Percentiles rank a stretch among this genome's conserved stretches.
These are phyloP conservation scores for Curvularia eragrostidis DNA, from an alignment of 2,329 filamentous ascomycete species.

Conservation along the genomic window DNA sequence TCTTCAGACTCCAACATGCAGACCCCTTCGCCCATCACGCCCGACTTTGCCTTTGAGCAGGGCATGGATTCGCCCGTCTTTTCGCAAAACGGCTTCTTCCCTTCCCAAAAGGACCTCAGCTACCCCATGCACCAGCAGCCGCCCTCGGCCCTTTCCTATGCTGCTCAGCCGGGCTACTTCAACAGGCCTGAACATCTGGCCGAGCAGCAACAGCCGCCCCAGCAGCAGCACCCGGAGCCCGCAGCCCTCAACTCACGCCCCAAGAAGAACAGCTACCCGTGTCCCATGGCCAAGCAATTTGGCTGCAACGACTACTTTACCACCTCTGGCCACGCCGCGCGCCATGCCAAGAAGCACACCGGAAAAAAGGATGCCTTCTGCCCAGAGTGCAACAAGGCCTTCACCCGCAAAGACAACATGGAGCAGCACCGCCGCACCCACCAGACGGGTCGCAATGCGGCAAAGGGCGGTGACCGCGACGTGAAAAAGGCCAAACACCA, in stretches of 20 bases:
- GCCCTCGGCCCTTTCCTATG: conserved; percentile 31
- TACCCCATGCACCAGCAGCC: conserved; percentile 34
- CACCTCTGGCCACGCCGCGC: conserved; percentile 83
- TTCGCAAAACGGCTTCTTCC: conserved; percentile 38
- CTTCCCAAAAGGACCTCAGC: conserved; percentile 33
- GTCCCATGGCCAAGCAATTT: conserved; percentile 73
- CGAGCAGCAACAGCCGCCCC: conserved; percentile 7
- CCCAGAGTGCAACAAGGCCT: conserved; percentile 76
- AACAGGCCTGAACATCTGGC: conserved; percentile 17
- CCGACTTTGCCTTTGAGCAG: conserved; percentile 48
- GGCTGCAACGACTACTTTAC: conserved; percentile 82
- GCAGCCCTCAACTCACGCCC: conserved; percentile 50
- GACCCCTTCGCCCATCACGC: conserved; percentile 57
- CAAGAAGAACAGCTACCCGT: conserved; percentile 74
- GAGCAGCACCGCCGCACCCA: conserved; percentile 83
- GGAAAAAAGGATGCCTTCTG: conserved; percentile 78
- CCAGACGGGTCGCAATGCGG: conserved; percentile 58
- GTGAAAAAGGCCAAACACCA: conserved; percentile 48
- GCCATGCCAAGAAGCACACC: conserved; percentile 84
- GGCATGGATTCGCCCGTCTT: conserved; percentile 39
- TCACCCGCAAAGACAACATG: conserved; percentile 86
- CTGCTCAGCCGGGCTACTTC: conserved; percentile 32
- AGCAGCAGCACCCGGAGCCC: conserved; percentile 8
- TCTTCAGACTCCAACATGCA: conserved; percentile 55
- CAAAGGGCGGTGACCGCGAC: conserved; percentile 44